Base-by-base conservation (phyloP, 345 rosid genomes). In the Salix purpurea region DNA sequence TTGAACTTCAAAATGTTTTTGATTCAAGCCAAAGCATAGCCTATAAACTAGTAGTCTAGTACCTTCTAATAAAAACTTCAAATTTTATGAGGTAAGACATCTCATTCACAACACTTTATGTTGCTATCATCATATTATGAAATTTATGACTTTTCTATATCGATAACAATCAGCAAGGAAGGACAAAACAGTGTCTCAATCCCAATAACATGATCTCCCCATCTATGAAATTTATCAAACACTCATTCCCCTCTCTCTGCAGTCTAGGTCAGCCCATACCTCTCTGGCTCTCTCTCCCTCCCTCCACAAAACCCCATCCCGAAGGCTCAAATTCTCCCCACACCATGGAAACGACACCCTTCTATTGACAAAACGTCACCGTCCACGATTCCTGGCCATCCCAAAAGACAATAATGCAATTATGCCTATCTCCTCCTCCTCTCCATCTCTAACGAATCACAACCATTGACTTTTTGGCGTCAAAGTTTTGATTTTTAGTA, bases 401-500 rank as follows among this genome's bases (percentile, higher is more conserved):
- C 44, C 69, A 37, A 71, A 54, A 39, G 64, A 34, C 13, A 7
- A 48, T 71, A 42, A 15, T 65, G 68, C n/a, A 39, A 16, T 77
- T n/a, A 6, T 70, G 6, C 67, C 52, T n/a, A 52, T n/a, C 36
- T 61, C 54, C 69, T 21, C 50, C 28, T 67, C 39, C 71, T 26
- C 65, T 37, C 48, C 4, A 30, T 42, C 65, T 15, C 74, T 30
- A 44, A 9, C 2, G 1, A 40, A 37, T 69, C 40, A 61, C 26
- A 28, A 34, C 36, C 74, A 73, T 71, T 76, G 76, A 71, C 74
- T 80, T 71, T 71, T 19, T 15, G 12, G 16, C 37, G 64, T 9
- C 13, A 46, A 46, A 60, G 32, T 58, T 28, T 67, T n/a, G 21
- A 42, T 34, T 50, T 60, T 62, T 60, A 18, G 8, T 6, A 5